These are phyloP conservation scores for Leccinum variicolor DNA, from an alignment of 768 basidiomycete genomes.

Conservation along the genomic window DNA sequence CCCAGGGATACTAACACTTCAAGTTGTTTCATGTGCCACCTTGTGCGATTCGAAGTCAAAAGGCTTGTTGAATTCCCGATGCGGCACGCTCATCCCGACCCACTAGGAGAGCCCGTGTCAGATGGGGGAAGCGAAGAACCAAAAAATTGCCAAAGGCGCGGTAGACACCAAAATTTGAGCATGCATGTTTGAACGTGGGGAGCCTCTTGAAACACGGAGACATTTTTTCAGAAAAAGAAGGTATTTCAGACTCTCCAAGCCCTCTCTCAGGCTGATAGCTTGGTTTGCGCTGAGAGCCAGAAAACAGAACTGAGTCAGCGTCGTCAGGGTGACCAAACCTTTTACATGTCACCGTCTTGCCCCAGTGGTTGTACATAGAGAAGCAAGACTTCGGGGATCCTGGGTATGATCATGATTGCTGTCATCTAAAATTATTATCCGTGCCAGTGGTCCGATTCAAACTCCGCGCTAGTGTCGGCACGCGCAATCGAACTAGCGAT, in stretches of 20 bases:
- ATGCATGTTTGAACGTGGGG: background rate
- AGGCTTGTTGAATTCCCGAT: background rate
- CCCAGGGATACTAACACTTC: too few species aligned
- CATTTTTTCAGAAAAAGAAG: background rate
- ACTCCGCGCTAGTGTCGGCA: background rate
- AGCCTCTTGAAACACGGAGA: background rate
- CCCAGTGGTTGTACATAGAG: background rate
- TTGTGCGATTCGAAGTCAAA: background rate
- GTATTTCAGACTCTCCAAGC: background rate
- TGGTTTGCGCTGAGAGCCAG: background rate
- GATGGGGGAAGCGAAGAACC: background rate
- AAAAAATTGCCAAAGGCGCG: background rate
- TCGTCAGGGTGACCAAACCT: background rate
- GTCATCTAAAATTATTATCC: background rate
- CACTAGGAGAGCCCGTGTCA: background rate
- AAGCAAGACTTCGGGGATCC: background rate
- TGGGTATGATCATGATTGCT: background rate
- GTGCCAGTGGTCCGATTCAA: too few species aligned
- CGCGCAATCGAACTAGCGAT: background rate
- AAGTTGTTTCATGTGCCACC: background rate
- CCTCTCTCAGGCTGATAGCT: too few species aligned
- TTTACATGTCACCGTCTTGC: too few species aligned
- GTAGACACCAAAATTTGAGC: background rate
- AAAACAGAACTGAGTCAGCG: background rate
- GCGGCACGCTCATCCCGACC: background rate